Evolutionary conservation across 345 rosid genomes (phyloP).

Genomic region (Citrus inodora): DNA sequence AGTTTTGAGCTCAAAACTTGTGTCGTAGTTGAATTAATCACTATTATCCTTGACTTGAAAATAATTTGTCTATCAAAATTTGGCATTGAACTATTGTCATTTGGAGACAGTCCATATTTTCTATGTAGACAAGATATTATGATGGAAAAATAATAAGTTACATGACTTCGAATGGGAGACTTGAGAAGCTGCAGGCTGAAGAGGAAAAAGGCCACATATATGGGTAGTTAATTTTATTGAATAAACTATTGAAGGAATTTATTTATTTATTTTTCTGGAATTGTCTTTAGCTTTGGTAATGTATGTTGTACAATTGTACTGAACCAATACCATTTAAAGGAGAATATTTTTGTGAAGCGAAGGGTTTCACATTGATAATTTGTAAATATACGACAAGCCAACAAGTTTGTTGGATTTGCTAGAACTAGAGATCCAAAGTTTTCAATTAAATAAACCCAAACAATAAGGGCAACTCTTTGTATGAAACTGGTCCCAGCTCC

Average conservation of each 20-base stretch:
- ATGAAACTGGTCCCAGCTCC: background rate
- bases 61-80: background rate
- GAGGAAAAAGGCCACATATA: background rate
- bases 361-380: background rate
- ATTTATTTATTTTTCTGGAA: background rate
- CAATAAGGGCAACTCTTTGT: background rate
- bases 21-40: background rate
- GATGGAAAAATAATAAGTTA: background rate
- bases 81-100: background rate
- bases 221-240: background rate
- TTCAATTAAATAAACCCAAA: background rate
- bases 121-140: background rate
- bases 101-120: background rate
- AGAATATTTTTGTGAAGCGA: background rate
- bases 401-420: background rate
- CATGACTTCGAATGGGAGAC: background rate
- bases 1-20: background rate
- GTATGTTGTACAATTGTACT: background rate
- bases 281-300: background rate
- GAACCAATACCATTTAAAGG: background rate
- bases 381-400: background rate
- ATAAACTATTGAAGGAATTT: background rate
- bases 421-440: background rate
- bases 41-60: background rate
- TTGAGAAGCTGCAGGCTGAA: background rate